Conservation (phyloP, 1,284 basidiomycete species). For the Cryptococcus sp. region DNA sequence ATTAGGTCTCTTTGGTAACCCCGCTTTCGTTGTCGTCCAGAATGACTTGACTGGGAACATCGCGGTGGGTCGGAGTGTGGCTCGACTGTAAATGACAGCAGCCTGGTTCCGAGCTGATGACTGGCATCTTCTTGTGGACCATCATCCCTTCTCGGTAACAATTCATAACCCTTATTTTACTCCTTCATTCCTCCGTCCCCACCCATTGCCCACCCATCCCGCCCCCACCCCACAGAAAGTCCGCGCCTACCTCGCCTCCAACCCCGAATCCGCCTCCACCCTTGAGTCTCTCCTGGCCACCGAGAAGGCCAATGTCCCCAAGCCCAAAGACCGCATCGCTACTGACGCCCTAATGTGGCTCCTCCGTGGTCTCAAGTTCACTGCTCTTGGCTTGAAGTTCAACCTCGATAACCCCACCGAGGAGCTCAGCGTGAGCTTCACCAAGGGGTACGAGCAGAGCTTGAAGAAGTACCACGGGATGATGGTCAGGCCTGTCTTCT, state of each 20-base stretch:
- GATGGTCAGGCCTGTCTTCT: constrained; percentile 77
- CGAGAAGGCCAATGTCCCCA: constrained; percentile 61
- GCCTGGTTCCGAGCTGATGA: not conserved
- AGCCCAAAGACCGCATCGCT: constrained; percentile 71
- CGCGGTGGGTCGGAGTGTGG: constrained; percentile 56
- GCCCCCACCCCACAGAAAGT: constrained; percentile 68
- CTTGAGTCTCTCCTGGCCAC: constrained; percentile 80
- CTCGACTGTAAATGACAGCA: not conserved
- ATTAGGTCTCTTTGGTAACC: constrained; percentile 79
- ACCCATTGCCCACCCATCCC: not conserved
- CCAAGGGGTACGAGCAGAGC: constrained; percentile 73
- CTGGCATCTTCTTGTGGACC: not conserved
- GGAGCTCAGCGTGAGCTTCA: constrained; percentile 76
- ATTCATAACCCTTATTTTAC: not conserved
- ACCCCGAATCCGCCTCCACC: constrained; percentile 65
- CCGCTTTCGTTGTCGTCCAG: constrained; percentile 82
- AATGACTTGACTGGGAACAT: constrained; percentile 92
- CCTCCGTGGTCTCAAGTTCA: constrained; percentile 84
- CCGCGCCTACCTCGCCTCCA: constrained; percentile 68
- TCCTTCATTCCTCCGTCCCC: not conserved
- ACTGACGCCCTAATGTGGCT: constrained; percentile 94
- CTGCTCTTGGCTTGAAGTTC: constrained; percentile 70
- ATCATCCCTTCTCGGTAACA: constrained; percentile 3
- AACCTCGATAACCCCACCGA: constrained; percentile 65
- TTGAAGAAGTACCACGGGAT: constrained; percentile 87